A percentile compares a stretch with the other conserved stretches of the same genome.
Conservation (phyloP, 2,329 filamentous ascomycete genomes). For the Aspergillus vadensis region DNA sequence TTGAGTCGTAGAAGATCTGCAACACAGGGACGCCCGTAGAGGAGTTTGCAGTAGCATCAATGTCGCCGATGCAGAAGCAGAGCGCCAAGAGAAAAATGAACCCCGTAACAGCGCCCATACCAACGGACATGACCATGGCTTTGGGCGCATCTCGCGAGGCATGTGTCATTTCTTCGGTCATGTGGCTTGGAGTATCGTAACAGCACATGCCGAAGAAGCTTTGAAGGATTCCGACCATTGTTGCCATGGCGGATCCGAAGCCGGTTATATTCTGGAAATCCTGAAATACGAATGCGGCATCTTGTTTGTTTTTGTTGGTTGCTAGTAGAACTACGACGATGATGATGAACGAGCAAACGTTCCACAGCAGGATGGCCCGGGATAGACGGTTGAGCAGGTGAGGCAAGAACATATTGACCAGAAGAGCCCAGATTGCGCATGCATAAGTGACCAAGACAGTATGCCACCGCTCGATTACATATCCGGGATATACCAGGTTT, state of each 20-base stretch:
- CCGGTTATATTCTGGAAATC: constrained; percentile 59
- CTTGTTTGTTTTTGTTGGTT: constrained; percentile 55
- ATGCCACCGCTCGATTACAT: constrained; percentile 58
- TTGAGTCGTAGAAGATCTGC: constrained; percentile 56
- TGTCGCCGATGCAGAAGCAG: constrained; percentile 56
- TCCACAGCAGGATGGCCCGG: constrained; percentile 53
- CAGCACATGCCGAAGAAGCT: constrained; percentile 56
- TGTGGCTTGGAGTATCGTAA: constrained; percentile 53
- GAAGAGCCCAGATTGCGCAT: constrained; percentile 46
- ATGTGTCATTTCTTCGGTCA: constrained; percentile 47
- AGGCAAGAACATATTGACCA: constrained; percentile 52
- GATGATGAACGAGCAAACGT: constrained; percentile 55
- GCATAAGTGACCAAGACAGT: constrained; percentile 55
- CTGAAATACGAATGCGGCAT: constrained; percentile 55
- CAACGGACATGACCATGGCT: constrained; percentile 50
- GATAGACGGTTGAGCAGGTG: constrained; percentile 56
- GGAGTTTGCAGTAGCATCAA: constrained; percentile 48
- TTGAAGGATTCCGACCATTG: constrained; percentile 56
- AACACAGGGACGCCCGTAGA: constrained; percentile 55
- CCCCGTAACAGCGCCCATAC: constrained; percentile 49
- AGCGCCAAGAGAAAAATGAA: constrained; percentile 53
- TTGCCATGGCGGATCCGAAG: constrained; percentile 52
- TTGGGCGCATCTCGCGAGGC: constrained; percentile 37
- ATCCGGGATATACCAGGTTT: constrained; percentile 53
- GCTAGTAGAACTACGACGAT: constrained; percentile 55